Percentiles rank a stretch among this genome's conserved stretches.
Evolutionary conservation across 2,329 filamentous ascomycete species (phyloP).

Genomic region (Endothia cerciana): DNA sequence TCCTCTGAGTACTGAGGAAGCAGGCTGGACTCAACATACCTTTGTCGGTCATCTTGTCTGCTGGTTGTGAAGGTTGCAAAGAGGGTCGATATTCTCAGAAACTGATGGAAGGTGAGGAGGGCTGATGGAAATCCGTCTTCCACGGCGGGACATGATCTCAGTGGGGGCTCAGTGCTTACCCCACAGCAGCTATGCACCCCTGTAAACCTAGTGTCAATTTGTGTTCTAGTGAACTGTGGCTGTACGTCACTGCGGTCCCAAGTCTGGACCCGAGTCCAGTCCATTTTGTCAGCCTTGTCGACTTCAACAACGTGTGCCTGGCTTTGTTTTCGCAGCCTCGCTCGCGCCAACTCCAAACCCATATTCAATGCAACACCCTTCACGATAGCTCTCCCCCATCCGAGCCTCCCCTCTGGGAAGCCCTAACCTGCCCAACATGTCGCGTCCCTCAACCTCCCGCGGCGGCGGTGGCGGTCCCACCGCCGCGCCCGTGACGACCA

Average conservation of each 20-base stretch:
- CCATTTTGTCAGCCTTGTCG: constrained; percentile 10
- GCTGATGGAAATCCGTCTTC: constrained; percentile 26
- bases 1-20: neutral
- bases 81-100: neutral
- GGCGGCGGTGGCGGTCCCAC: constrained; percentile 27
- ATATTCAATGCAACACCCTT: constrained; percentile 16
- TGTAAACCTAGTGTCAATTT: constrained; percentile 7
- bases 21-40: constrained; percentile 33
- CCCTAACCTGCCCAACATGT: constrained; percentile 36
- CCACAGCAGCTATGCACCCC: constrained; percentile 12
- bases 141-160: constrained; percentile 1
- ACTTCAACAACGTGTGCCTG: neutral
- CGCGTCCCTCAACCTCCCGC: constrained; percentile 36
- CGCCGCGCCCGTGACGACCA: constrained; percentile 25
- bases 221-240: neutral
- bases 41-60: constrained; percentile 47
- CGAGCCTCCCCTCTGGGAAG: neutral
- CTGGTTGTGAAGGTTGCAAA: constrained; percentile 11
- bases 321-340: neutral
- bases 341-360: neutral
- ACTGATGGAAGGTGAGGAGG: constrained; percentile 1
- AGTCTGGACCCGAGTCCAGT: neutral
- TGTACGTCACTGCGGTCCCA: neutral
- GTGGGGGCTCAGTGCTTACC: constrained; percentile 14
- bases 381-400: neutral